Percentiles rank a stretch among this genome's conserved stretches.
Evolutionary conservation across 2,329 filamentous ascomycete species (phyloP).

Genomic region (Huntiella abstrusa): DNA sequence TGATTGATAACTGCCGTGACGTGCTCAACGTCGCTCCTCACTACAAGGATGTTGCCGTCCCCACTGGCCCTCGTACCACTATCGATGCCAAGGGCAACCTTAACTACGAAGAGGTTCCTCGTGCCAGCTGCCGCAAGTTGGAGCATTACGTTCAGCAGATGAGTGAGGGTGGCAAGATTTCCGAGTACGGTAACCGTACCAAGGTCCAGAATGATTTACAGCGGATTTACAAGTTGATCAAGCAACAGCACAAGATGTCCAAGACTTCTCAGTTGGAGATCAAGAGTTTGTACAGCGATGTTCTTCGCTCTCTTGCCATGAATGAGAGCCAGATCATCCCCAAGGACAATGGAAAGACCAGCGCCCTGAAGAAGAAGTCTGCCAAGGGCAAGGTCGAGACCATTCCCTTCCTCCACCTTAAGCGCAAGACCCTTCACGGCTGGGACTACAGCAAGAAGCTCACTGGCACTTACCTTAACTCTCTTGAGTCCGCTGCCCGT

Average conservation of each 20-base stretch:
- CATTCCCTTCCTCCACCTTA: constrained; percentile 91
- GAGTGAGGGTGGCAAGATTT: constrained; percentile 96
- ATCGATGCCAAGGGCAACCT: constrained; percentile 84
- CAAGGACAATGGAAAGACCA: constrained; percentile 59
- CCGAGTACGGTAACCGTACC: constrained; percentile 92
- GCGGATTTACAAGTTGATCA: constrained; percentile 94
- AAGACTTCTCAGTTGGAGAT: constrained; percentile 94
- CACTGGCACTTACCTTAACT: constrained; percentile 80
- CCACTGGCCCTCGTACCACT: constrained; percentile 82
- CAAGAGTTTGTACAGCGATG: constrained; percentile 83
- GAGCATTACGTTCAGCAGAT: constrained; percentile 98
- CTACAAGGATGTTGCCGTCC: constrained; percentile 89
- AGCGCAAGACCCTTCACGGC: constrained; percentile 79
- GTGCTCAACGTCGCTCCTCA: constrained; percentile 67
- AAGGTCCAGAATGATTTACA: constrained; percentile 94
- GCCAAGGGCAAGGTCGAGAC: constrained; percentile 88
- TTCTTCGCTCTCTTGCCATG: constrained; percentile 88
- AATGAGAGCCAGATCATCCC: constrained; percentile 95
- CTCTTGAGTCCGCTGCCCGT: constrained; percentile 72
- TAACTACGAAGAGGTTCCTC: constrained; percentile 72
- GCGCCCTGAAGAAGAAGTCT: constrained; percentile 32
- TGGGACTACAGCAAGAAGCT: constrained; percentile 99
- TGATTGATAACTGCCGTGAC: constrained; percentile 95
- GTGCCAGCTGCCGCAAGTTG: constrained; percentile 80
- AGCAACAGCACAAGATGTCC: constrained; percentile 92